phyloP scores from a whole-genome alignment of 768 basidiomycete species.

The Termitomyces sp. region DNA sequence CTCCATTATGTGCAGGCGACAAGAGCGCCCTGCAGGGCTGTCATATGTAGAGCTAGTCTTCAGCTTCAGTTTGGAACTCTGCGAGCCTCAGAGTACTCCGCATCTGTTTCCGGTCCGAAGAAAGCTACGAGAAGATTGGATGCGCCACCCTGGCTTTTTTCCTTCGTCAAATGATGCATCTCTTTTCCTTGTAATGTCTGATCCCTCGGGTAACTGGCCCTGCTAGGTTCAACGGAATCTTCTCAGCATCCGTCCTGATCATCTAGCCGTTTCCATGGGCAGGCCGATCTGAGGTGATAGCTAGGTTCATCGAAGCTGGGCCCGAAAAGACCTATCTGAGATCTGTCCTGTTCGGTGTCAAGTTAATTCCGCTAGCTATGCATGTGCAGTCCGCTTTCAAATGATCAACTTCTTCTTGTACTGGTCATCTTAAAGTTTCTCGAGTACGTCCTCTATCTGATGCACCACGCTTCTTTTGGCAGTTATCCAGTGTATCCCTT shows the following conservation, averaged over 20 bases:
- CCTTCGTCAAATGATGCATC: neutral
- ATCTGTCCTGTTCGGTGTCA: conserved; percentile 12
- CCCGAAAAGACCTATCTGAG: conserved; percentile 8
- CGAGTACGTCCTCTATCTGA: conserved; percentile 2
- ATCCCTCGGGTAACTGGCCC: neutral
- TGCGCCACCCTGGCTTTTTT: neutral
- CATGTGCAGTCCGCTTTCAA: conserved; percentile 9
- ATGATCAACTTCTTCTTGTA: neutral
- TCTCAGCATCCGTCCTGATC: neutral
- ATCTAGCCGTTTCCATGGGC: neutral
- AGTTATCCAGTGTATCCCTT: neutral
- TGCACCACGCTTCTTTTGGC: conserved; percentile 2
- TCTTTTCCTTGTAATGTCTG: neutral
- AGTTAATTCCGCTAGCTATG: conserved; percentile 10
- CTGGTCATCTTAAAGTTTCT: neutral
- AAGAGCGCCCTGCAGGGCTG: neutral
- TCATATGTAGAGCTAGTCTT: neutral
- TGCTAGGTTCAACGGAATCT: neutral
- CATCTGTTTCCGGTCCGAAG: too few species aligned
- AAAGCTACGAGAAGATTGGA: neutral
- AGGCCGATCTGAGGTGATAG: conserved; percentile 1
- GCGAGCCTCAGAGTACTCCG: neutral
- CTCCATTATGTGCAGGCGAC: neutral
- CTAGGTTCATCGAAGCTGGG: conserved; percentile 4
- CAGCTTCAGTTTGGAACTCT: neutral